Evolutionary conservation across 2,329 filamentous ascomycete species (phyloP), one percentile per base, ranked within the genome.

Genomic region (Cordyceps cicadae): DNA sequence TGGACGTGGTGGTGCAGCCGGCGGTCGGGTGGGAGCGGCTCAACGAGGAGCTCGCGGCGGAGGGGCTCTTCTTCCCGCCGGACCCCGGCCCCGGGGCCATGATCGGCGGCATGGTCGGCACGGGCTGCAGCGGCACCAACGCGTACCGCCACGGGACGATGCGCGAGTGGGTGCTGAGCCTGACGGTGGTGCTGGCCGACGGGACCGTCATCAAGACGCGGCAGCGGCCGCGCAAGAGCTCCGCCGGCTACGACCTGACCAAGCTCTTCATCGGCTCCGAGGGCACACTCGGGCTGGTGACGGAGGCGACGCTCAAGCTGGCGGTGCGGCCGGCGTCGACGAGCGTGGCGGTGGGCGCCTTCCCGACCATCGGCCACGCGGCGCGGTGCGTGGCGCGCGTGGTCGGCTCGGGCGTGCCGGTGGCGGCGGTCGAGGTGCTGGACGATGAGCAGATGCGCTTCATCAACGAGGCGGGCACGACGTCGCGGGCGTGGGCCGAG

Each of bases 71-170:
- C 79, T 96, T 96, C 76, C 92, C 92, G 24, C 92, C 91, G 0
- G 92, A 96, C 72, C 92, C 92, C 19, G 92, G 92, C 58, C 92
- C 92, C 57, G 91, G 92, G 19, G 92, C 92, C 63, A 90, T 90
- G 87, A 96, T 97, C 67, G 92, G 92, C 61, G 92, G 92, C 60
- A 92, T 92, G 88, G 84, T 92, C 39, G 88, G 87, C 24, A 92
- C 88, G 3, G 82, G 82, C 41, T 84, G 81, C 76, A 84, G 80
- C 69, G 92, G 92, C 62, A 96, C 92, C 15, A 96, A 96, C 71
- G 87, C 92, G 17, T 96, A 95, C 76, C 83, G 92, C 62, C 96
- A 96, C 72, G 92, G 92, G 64, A 96, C 92, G 2, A 96, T 96
- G 91, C 87, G 90, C 64, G 92, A 96, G 71, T 96, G 92, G 92